Conservation (phyloP, 2,329 filamentous ascomycete genomes). For the Emergomyces africanus region DNA sequence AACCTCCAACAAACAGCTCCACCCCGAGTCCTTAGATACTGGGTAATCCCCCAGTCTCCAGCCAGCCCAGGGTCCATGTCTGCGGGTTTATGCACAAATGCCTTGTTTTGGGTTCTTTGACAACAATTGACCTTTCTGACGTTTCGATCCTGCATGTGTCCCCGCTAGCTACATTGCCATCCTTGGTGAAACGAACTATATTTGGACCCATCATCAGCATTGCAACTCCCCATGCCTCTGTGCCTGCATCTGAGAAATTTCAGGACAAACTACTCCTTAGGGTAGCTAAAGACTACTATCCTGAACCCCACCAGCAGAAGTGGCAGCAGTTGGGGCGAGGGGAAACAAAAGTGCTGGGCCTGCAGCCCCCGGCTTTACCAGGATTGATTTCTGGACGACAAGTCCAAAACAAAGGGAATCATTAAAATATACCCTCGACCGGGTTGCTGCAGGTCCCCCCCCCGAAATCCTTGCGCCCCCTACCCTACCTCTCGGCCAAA, state of each 20-base stretch:
- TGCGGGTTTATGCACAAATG: not conserved
- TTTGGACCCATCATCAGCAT: not conserved
- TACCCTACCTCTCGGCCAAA: not conserved
- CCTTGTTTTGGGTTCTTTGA: not conserved
- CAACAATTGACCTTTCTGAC: not conserved
- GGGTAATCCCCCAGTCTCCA: not conserved
- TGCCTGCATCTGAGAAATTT: not conserved
- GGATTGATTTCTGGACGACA: not conserved
- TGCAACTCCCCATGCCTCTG: not conserved
- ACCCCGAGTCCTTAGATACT: not conserved
- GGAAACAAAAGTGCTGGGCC: not conserved
- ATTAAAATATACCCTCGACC: not conserved
- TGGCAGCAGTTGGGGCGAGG: not conserved
- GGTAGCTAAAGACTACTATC: not conserved
- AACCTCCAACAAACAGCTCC: not conserved
- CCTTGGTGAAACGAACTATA: not conserved
- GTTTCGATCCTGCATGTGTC: not conserved
- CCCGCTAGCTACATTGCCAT: not conserved
- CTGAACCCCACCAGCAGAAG: not conserved
- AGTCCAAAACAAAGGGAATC: not conserved
- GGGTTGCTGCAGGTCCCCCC: constrained; percentile 2
- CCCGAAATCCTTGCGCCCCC: not conserved
- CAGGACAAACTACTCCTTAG: not conserved
- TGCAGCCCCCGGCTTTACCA: not conserved
- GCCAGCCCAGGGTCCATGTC: not conserved